A percentile compares a stretch with the other conserved stretches of the same genome.
These are phyloP conservation scores for Cajanus cajan DNA, from an alignment of 306 rosid species.

Conservation along the genomic window DNA sequence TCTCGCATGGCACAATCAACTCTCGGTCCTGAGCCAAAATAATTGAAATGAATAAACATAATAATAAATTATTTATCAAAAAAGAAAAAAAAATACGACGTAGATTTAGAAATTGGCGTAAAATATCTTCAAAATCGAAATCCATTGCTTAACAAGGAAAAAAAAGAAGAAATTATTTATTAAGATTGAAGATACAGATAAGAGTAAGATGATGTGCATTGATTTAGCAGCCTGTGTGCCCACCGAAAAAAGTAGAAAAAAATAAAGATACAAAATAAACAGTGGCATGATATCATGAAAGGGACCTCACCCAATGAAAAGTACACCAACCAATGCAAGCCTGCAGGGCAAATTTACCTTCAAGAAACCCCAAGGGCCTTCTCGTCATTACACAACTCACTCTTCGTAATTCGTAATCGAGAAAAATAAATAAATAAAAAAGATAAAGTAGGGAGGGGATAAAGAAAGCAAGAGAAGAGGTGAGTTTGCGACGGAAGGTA, in stretches of 20 bases:
- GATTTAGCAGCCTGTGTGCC: slow-evolving; percentile 2
- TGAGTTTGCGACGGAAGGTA: slow-evolving; percentile 38
- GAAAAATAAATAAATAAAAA: not conserved
- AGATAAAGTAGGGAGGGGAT: not conserved
- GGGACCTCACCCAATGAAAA: slow-evolving; percentile 28
- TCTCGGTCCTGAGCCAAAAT: slow-evolving; percentile 3
- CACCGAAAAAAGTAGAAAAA: not conserved
- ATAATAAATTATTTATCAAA: not conserved
- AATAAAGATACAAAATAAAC: not conserved
- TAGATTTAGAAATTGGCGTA: not conserved
- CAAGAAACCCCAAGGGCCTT: not conserved
- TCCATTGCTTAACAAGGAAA: not conserved
- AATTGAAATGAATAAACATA: not conserved
- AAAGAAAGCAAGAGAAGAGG: slow-evolving; percentile 29
- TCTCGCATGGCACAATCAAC: not conserved
- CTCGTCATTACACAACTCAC: not conserved
- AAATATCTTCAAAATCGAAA: slow-evolving; percentile 5
- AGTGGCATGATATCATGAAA: slow-evolving; percentile 26
- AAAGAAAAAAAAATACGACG: not conserved
- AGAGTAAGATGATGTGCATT: not conserved
- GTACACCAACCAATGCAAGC: slow-evolving; percentile 16
- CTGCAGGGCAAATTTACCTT: not conserved
- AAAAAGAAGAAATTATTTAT: not conserved
- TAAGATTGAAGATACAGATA: not conserved
- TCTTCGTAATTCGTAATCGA: not conserved